Evolutionary conservation across 495 filamentous ascomycete genomes (phyloP), one percentile per base, ranked within the genome.

Genomic region (Astrocystis sublimbata): DNA sequence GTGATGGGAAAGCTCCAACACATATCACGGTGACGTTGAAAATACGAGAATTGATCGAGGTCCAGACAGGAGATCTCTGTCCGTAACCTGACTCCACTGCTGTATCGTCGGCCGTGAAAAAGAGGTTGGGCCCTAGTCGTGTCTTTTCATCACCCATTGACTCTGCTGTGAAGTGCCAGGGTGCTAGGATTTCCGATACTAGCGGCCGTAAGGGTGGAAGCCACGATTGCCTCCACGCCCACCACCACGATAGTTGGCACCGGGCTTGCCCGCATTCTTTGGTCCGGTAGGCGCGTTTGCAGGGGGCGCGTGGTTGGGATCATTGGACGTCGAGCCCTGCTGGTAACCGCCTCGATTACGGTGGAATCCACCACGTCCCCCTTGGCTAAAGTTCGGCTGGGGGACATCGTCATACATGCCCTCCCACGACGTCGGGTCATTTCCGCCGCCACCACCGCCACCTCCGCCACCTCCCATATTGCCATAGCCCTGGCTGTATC

Each of bases 331-430:
- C n/a, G 72, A 80, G 24, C 78, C 81, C 30, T 75, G 69, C 36
- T 65, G 61, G 6, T 68, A 62, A 9, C 64, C 68, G 30, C 75
- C 68, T 46, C 72, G 60, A 36, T 69, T 65, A 57, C 75, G 74
- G 42, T 75, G 72, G 61, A 73, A 76, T 5, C 78, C 77, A 15
- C 85, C 83, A 46, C 84, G 73, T 47, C 84, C 80, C 43, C 83
- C 52, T 58, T 86, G 80, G 64, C 84, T 83, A 47, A 88, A 84
- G 59, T 88, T 86, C 8, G 92, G 92, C 68, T 93, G 92, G 23
- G 96, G 96, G 1, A 96, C 92, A 72, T 97, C 94, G 72, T 98
- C 94, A 73, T 98, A 98, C 94, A 98, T 98, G 58, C 94, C 94
- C 74, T 98, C 94, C 93, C 94, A 98, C 23, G 88, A 92, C 23